Base-by-base conservation (phyloP, 768 basidiomycete species). In the Boletus rubropictus region DNA sequence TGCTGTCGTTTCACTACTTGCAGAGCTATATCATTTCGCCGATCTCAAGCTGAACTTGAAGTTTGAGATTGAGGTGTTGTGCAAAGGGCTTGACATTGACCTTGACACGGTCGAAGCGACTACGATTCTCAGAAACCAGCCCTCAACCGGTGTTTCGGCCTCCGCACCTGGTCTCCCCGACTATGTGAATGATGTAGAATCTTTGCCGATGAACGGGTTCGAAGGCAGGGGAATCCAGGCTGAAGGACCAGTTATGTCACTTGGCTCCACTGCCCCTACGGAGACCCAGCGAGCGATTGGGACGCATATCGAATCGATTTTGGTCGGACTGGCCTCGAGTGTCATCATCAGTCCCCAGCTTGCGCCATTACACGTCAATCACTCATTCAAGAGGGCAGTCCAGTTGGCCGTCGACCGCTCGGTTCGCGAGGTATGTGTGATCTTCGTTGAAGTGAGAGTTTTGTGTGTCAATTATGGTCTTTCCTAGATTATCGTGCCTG, bases 31-130 rank as follows among this genome's bases (percentile, higher is more conserved):
- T 66, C 89, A 94, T 63, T 94, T 86, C 58, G 95, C 92, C 5
- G 94, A 98, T 57, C 76, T 98, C 51, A 95, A 95, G 69, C 74
- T 98, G 46, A 96, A 97, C 63, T 78, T 93, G 63, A 98, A 97
- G 68, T 99, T 99, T 61, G 96, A 98, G 69, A 98, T 99, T 45
- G 96, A 99, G 68, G 84, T 97, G 32, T 72, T 98, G 17, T 98
- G 95, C 77, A 94, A 92, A 65, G 80, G 81, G 27, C 80, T 99
- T 27, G 84, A 90, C 24, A 80, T 99, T 55, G 84, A 92, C 57
- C 77, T 97, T 24, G 89, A 88, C 60, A 66, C 82, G 7, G 75
- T 97, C 38, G 89, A 95, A 61, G 85, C 88, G 3, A 84, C 92
- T 5, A 84, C 78, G 5, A 77, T 94, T 42, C 72, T 99, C 18